These are phyloP conservation scores for Mycena olivaceomarginata DNA, from an alignment of 768 basidiomycete species.

Conservation along the genomic window DNA sequence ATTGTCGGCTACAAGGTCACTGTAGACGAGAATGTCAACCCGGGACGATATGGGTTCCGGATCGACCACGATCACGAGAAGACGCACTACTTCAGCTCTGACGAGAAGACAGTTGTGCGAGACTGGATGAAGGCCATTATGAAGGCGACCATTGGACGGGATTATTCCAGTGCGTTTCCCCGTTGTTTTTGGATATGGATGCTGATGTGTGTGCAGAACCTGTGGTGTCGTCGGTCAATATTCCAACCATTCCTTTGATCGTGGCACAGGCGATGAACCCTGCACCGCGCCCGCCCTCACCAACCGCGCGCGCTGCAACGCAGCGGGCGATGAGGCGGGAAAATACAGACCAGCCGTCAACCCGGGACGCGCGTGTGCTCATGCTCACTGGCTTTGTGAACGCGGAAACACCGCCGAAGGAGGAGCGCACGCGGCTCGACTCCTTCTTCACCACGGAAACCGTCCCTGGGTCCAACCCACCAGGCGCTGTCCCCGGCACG, in stretches of 20 bases:
- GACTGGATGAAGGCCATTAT: slow-evolving; percentile 99
- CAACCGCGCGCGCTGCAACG: slow-evolving; percentile 89
- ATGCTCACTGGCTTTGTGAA: slow-evolving; percentile 70
- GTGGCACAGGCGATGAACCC: slow-evolving; percentile 99
- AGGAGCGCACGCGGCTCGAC: slow-evolving; percentile 70
- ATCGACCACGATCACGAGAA: slow-evolving; percentile 93
- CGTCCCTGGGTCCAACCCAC: slow-evolving; percentile 21
- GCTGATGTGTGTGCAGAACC: slow-evolving; percentile 69
- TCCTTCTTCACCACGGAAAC: slow-evolving; percentile 74
- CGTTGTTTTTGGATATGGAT: slow-evolving; percentile 11
- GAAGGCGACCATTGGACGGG: slow-evolving; percentile 97
- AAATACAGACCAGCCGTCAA: slow-evolving; percentile 88
- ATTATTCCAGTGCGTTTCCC: slow-evolving; percentile 85
- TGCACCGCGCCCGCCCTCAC: slow-evolving; percentile 95
- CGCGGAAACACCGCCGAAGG: slow-evolving; percentile 57
- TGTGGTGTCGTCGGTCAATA: slow-evolving; percentile 94
- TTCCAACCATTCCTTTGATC: slow-evolving; percentile 95
- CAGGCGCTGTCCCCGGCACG: slow-evolving; percentile 44
- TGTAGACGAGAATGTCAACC: slow-evolving; percentile 93
- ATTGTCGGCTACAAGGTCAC: slow-evolving; percentile 94
- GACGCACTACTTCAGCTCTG: slow-evolving; percentile 93
- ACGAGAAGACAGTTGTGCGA: slow-evolving; percentile 89
- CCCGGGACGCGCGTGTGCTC: slow-evolving; percentile 85
- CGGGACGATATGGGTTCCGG: slow-evolving; percentile 96
- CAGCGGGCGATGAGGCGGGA: slow-evolving; percentile 92